A percentile compares a stretch with the other conserved stretches of the same genome.
phyloP scores from a whole-genome alignment of 441 rosid genomes.

The Pelargonium fulgidum region DNA sequence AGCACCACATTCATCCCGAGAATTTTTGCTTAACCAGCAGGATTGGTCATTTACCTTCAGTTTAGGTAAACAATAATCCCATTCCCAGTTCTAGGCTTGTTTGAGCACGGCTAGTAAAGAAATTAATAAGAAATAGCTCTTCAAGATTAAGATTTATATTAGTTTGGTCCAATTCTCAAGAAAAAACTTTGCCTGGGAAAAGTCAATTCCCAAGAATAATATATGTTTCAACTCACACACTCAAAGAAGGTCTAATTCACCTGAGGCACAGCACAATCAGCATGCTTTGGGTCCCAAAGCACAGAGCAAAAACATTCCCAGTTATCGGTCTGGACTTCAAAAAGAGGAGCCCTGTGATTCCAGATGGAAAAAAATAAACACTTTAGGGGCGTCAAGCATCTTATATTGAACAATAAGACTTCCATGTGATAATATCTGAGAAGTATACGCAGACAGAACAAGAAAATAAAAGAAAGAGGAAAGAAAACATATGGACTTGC shows the following conservation, averaged over 20 bases:
- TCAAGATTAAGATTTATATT: too few species aligned
- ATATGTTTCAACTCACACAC: too few species aligned
- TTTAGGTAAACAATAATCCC: too few species aligned
- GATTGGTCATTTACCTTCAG: too few species aligned
- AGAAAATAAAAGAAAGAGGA: not conserved
- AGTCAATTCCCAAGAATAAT: too few species aligned
- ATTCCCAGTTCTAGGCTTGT: too few species aligned
- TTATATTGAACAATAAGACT: not conserved
- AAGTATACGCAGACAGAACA: not conserved
- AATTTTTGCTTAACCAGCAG: too few species aligned
- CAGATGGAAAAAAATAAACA: not conserved
- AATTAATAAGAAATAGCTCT: too few species aligned
- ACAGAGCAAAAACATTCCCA: conserved; percentile 91
- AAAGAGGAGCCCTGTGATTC: conserved; percentile 75
- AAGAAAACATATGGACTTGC: not conserved
- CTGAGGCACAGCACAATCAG: conserved; percentile 94
- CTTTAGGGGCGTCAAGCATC: not conserved
- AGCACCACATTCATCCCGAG: too few species aligned
- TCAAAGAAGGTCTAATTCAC: conserved; percentile 23
- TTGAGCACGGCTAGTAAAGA: too few species aligned
- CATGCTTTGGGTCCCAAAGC: conserved; percentile 74
- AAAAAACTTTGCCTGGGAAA: too few species aligned
- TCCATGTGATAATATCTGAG: not conserved
- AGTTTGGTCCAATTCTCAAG: too few species aligned
- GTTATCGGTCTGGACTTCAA: conserved; percentile 75